Conservation (phyloP, 1,284 basidiomycete species). For the Irpex rosettiformis region DNA sequence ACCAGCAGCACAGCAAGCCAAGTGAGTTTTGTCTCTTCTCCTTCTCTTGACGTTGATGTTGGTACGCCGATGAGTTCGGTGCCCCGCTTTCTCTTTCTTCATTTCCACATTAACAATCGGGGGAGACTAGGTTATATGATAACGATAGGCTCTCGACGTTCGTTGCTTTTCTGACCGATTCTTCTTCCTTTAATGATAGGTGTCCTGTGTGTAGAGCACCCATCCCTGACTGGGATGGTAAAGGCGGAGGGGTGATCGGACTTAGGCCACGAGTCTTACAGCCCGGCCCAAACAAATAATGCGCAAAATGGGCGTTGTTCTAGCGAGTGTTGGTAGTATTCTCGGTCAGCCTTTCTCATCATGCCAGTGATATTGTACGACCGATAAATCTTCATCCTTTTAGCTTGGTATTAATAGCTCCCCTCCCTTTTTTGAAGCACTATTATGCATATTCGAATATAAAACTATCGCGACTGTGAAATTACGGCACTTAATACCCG, state of each 20-base stretch:
- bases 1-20: slow-evolving; percentile 27
- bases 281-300: slow-evolving; percentile 13
- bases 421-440: too few relatives aligned
- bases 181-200: slow-evolving; percentile 19
- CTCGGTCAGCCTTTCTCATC: too few relatives aligned
- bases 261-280: slow-evolving; percentile 30
- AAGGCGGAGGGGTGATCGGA: slow-evolving; percentile 38
- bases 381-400: too few relatives aligned
- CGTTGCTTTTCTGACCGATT: not conserved
- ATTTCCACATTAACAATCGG: not conserved
- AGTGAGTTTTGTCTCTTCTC: slow-evolving; percentile 18
- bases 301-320: too few relatives aligned
- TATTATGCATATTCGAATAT: too few relatives aligned
- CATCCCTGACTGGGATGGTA: slow-evolving; percentile 39
- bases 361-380: too few relatives aligned
- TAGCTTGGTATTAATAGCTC: too few relatives aligned
- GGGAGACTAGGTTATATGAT: not conserved
- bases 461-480: too few relatives aligned
- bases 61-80: not conserved
- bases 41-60: not conserved
- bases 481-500: too few relatives aligned
- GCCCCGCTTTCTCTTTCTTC: not conserved
- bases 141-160: not conserved
- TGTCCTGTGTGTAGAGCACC: slow-evolving; percentile 40
- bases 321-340: too few relatives aligned